Conservation (phyloP, 169 alveolate species). For the Plasmodium billcollinsi region DNA sequence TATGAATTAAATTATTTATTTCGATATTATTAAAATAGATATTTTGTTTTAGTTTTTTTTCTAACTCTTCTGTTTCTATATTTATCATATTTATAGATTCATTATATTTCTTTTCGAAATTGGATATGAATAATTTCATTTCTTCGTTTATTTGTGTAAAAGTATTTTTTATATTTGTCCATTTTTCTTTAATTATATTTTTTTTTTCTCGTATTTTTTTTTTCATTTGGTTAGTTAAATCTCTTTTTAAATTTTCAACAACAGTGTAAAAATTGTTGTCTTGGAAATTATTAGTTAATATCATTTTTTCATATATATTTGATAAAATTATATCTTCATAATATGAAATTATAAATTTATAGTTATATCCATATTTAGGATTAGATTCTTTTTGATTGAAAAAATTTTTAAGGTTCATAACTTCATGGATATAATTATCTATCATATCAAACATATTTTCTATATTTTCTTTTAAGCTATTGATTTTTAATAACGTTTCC, state of each 20-base stretch:
- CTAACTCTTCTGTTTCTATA: constrained; percentile 6
- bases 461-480: constrained; percentile 18
- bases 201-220: constrained; percentile 15
- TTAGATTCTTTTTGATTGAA: neutral
- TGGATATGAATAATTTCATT: constrained; percentile 15
- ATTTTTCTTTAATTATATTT: constrained; percentile 1
- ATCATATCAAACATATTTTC: constrained; percentile 1
- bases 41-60: constrained; percentile 20
- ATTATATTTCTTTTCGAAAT: constrained; percentile 46
- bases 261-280: neutral
- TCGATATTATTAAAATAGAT: constrained; percentile 20
- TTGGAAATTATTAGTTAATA: neutral
- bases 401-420: constrained; percentile 5
- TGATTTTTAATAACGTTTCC: constrained; percentile 18
- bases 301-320: constrained; percentile 6
- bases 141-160: constrained; percentile 35
- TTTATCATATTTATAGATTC: neutral
- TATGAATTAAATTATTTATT: constrained; percentile 12
- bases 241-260: constrained; percentile 7
- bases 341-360: neutral
- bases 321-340: constrained; percentile 13
- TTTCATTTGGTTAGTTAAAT: constrained; percentile 14
- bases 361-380: neutral
- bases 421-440: constrained; percentile 21
- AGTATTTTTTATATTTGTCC: constrained; percentile 19